phyloP scores from a whole-genome alignment of 163 green algal genomes.

The Scenedesmus sp. region DNA sequence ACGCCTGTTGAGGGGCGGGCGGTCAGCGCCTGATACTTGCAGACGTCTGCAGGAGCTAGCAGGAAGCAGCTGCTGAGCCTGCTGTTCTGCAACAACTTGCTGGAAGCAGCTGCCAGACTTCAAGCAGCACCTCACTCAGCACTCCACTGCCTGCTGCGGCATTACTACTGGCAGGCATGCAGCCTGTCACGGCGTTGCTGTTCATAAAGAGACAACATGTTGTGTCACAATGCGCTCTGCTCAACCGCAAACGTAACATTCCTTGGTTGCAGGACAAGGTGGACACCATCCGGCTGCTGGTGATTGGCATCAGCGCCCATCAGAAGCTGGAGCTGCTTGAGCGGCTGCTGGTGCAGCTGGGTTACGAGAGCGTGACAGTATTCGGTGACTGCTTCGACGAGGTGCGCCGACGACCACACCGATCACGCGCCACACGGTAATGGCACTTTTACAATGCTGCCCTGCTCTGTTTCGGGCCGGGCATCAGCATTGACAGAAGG shows the following conservation, averaged over 20 bases:
- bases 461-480: no score
- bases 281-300: slow-evolving; percentile 81
- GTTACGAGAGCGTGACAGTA: slow-evolving; percentile 88
- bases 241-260: no score
- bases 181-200: background rate
- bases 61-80: background rate
- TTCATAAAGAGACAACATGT: background rate
- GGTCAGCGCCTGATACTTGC: no score
- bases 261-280: slow-evolving; percentile 70
- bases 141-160: background rate
- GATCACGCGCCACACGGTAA: no score
- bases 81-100: no score
- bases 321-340: slow-evolving; percentile 93
- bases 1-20: no score
- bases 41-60: no score
- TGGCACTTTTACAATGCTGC: no score
- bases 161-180: background rate
- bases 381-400: slow-evolving; percentile 86
- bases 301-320: slow-evolving; percentile 81
- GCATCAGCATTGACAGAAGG: no score
- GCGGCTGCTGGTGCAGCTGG: slow-evolving; percentile 81
- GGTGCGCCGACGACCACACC: background rate
- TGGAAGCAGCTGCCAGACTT: background rate
- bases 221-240: no score
- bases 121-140: background rate